These are phyloP conservation scores for Trichosporon coremiiforme DNA, from an alignment of 1,284 basidiomycete genomes.

Conservation along the genomic window DNA sequence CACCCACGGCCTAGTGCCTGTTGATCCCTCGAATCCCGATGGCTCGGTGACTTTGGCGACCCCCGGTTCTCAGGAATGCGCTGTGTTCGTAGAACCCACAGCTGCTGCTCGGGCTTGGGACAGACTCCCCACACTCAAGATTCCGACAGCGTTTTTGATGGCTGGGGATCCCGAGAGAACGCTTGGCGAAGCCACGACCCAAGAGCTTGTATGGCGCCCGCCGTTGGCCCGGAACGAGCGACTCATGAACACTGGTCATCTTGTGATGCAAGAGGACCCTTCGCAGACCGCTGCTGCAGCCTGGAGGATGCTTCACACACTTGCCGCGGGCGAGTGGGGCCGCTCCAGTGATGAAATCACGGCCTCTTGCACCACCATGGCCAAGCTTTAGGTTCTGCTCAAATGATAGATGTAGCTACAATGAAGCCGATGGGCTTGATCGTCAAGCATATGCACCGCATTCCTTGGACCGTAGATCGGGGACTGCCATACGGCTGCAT, in stretches of 20 bases:
- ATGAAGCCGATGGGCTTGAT: too few relatives aligned
- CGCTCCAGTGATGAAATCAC: neutral
- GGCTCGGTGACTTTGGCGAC: slow-evolving; percentile 42
- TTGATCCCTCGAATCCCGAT: slow-evolving; percentile 27
- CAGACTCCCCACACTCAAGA: slow-evolving; percentile 34
- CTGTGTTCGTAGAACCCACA: slow-evolving; percentile 37
- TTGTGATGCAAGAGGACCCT: slow-evolving; percentile 43
- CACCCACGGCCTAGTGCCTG: slow-evolving; percentile 64
- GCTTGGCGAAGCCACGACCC: slow-evolving; percentile 31
- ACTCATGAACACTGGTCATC: slow-evolving; percentile 39
- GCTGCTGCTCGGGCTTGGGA: slow-evolving; percentile 43
- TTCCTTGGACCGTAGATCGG: too few relatives aligned
- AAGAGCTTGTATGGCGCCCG: slow-evolving; percentile 42
- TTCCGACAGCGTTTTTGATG: slow-evolving; percentile 42
- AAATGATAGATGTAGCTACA: too few relatives aligned
- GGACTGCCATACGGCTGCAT: too few relatives aligned
- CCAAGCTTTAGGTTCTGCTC: neutral
- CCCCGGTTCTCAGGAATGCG: slow-evolving; percentile 40
- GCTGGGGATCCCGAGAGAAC: slow-evolving; percentile 36
- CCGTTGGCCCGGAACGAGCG: slow-evolving; percentile 38
- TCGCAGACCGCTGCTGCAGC: slow-evolving; percentile 40
- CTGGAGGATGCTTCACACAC: slow-evolving; percentile 37
- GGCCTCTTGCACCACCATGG: neutral
- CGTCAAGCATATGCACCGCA: too few relatives aligned
- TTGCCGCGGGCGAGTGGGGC: slow-evolving; percentile 26